phyloP scores from a whole-genome alignment of 1,284 basidiomycete genomes.

The Crocinoboletus sp. region DNA sequence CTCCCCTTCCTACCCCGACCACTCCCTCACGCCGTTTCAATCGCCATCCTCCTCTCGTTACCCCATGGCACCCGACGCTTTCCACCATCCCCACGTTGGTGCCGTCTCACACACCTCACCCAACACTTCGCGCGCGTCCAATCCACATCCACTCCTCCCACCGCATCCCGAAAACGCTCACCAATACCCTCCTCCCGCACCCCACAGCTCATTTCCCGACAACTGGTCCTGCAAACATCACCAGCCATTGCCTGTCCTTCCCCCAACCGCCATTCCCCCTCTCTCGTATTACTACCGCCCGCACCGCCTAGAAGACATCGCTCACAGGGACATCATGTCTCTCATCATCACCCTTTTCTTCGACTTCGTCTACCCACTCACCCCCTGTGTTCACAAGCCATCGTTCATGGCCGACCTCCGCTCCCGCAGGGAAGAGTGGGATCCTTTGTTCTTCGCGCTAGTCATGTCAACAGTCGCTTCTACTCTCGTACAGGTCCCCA shows the following conservation, averaged over 20 bases:
- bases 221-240: constrained; percentile 71
- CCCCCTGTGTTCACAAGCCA: constrained; percentile 77
- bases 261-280: constrained; percentile 56
- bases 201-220: constrained; percentile 56
- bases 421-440: constrained; percentile 69
- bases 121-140: constrained; percentile 30
- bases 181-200: constrained; percentile 44
- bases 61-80: constrained; percentile 65
- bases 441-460: constrained; percentile 83
- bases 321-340: constrained; percentile 69
- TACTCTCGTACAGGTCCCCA: constrained; percentile 78
- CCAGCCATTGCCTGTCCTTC: constrained; percentile 44
- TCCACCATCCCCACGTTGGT: constrained; percentile 41
- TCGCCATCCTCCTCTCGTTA: constrained; percentile 51
- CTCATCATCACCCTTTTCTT: constrained; percentile 83
- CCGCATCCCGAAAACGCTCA: constrained; percentile 42
- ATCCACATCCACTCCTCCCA: constrained; percentile 26
- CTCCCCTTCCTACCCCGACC: constrained; percentile 50
- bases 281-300: constrained; percentile 67
- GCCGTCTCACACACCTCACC: constrained; percentile 37
- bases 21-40: constrained; percentile 42
- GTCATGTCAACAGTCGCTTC: constrained; percentile 82
- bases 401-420: constrained; percentile 84
- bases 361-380: constrained; percentile 84
- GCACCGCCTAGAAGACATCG: constrained; percentile 68